A percentile compares a stretch with the other conserved stretches of the same genome.
phyloP scores from a whole-genome alignment of 345 rosid genomes.

The Dipteronia dyeriana region DNA sequence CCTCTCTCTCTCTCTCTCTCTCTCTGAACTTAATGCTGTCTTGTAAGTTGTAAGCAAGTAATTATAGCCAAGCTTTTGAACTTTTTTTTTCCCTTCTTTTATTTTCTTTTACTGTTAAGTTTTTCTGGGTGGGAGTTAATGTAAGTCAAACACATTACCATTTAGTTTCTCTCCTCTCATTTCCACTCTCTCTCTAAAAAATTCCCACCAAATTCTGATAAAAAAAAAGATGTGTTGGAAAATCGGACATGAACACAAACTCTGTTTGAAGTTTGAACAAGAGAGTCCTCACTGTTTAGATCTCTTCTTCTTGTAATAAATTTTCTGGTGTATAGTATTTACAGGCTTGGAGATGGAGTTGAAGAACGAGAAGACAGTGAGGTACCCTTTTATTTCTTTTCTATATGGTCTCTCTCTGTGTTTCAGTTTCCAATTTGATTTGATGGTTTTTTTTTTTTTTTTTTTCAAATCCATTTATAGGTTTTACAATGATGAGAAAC shows the following conservation, averaged over 20 bases:
- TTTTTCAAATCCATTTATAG: conserved; percentile 29
- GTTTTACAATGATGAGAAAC: conserved; percentile 48
- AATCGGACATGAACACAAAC: conserved; percentile 18
- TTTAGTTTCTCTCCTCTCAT: conserved; percentile 11
- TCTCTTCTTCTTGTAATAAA: neutral
- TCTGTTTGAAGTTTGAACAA: conserved; percentile 20
- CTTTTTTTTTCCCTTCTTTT: neutral
- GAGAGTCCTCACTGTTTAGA: conserved; percentile 6
- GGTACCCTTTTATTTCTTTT: conserved; percentile 33
- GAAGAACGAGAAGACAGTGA: conserved; percentile 52
- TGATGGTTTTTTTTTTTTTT: conserved; percentile 7
- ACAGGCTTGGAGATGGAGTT: conserved; percentile 39
- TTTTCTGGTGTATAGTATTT: neutral
- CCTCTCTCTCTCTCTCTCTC: conserved; percentile 22
- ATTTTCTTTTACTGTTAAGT: conserved; percentile 7
- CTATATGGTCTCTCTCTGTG: neutral
- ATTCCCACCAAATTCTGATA: neutral
- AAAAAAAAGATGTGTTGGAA: neutral
- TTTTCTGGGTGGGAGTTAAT: conserved; percentile 26
- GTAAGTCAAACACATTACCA: conserved; percentile 24
- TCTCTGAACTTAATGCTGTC: neutral
- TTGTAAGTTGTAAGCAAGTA: neutral
- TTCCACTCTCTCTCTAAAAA: conserved; percentile 19
- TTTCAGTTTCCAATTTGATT: neutral
- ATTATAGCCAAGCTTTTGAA: neutral